Base-by-base conservation (phyloP, 2,329 filamentous ascomycete species). In the Verticillium longisporum region DNA sequence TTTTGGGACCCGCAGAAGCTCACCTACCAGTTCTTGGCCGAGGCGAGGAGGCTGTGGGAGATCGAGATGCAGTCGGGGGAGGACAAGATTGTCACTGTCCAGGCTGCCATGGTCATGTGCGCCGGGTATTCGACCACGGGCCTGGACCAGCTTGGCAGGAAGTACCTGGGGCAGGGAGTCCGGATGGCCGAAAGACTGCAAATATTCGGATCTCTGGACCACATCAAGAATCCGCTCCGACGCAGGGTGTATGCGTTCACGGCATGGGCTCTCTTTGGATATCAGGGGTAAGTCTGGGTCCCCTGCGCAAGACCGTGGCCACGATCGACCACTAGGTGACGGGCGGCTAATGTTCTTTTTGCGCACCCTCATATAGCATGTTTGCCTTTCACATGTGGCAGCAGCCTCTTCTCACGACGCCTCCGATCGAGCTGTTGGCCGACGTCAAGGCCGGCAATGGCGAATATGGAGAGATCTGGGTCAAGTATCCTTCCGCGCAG, bases 191-290 rank as follows among this genome's bases (percentile, higher is more conserved):
- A 55, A 11, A n/a, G 54, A 18, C 14, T 32, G 54, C 4, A 18
- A 5, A 11, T 55, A 1, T 55, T 55, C 15, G 26, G 31, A 13
- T n/a, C 33, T 11, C 18, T 7, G 11, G 37, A 6, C 9, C 18
- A 21, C 41, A 26, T 26, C 6, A 10, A 13, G 41, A 21, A n/a
- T 11, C n/a, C 41, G 3, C 41, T 50, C 18, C n/a, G 41, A 9
- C 18, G 15, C 11, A n/a, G 37, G 2, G 41, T 53, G 26, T 11
- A 55, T 6, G 66, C 61, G 4, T 71, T 69, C n/a, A 71, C 74
- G 0, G 73, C 74, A 0, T 77, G 75, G 75, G 64, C 69, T 14
- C 38, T 76, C 26, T 77, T 70, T 31, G 73, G 69, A 15, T 75
- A 69, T 70, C 69, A 75, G 65, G 60, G 64, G 60, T 61, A 32